Conservation (phyloP, 371 early-diverging fungal genomes). For the Conidiobolus incongruus region DNA sequence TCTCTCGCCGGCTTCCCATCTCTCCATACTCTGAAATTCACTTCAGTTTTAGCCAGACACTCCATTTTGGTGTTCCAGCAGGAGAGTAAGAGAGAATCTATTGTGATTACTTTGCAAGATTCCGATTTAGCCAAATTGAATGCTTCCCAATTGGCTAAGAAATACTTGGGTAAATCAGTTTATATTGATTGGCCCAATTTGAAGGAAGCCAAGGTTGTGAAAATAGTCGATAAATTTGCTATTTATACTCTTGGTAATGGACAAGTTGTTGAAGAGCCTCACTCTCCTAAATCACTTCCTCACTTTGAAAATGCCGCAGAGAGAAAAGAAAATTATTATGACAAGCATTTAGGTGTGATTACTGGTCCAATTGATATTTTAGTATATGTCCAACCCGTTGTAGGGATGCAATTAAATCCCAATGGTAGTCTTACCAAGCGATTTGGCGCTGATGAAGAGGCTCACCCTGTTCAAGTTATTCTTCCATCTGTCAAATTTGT, state of each 20-base stretch:
- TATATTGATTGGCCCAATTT: slow-evolving; percentile 20
- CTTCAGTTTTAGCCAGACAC: slow-evolving; percentile 37
- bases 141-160: slow-evolving; percentile 17
- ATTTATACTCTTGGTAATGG: not conserved
- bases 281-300: not conserved
- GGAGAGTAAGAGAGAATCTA: slow-evolving; percentile 27
- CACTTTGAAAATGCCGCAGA: not conserved
- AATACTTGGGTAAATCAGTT: slow-evolving; percentile 27
- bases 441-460: slow-evolving; percentile 34
- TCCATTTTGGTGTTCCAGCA: slow-evolving; percentile 68
- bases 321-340: not conserved
- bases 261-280: not conserved
- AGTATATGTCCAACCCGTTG: not conserved
- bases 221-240: not conserved
- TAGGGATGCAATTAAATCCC: slow-evolving; percentile 34
- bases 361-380: not conserved
- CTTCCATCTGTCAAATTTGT: slow-evolving; percentile 28
- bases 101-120: slow-evolving; percentile 1
- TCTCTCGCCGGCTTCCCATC: slow-evolving; percentile 82
- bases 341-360: not conserved
- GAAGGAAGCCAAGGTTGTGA: not conserved
- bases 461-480: slow-evolving; percentile 43
- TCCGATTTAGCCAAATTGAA: not conserved
- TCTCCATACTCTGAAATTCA: slow-evolving; percentile 48
- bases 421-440: slow-evolving; percentile 73